Evolutionary conservation across 768 basidiomycete species (phyloP), one percentile per base, ranked within the genome.

Genomic region (Leccinum ochraceum): DNA sequence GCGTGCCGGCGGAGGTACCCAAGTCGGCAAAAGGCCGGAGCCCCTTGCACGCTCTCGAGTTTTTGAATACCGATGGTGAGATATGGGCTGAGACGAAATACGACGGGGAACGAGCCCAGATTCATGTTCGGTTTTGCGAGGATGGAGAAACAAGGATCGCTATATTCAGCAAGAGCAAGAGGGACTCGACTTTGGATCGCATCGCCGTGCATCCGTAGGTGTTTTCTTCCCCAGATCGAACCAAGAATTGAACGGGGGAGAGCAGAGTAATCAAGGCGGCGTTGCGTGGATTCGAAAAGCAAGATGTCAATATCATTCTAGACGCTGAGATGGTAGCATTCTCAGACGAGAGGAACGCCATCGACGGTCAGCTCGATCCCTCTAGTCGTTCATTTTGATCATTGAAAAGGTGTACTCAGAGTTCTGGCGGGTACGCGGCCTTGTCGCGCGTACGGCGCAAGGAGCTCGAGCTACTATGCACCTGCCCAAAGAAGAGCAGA

Each of bases 261-360:
- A 63, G 58, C 64, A 86, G 85, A 9, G 79, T 87, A 46, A 85
- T 96, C 32, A 79, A 80, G 22, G 77, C 81, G 7, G 80, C 89
- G 2, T 78, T 95, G 4, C 81, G 82, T 34, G 63, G 68, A 14
- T 60, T 69, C 28, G 71, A 80, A 30, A 75, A 70, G 54, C 69
- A 75, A 54, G 80, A 81, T 63, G 66, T 85, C 36, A 80, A 80
- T 63, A 64, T 85, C 39, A 80, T 86, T 42, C 65, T 89, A 0
- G 95, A 98, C 69, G 94, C 94, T 2, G 95, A 98, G 74, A 92
- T 96, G 87, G 88, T 96, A 6, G 88, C 91, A 0, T 96, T 83
- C 71, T 82, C 89, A 39, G 89, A 87, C 28, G 73, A 71, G 2
- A 70, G 74, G 20, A 59, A 76, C 10, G 69, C 77, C 26, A 84